A percentile compares a stretch with the other conserved stretches of the same genome.
phyloP scores from a whole-genome alignment of 2,329 filamentous ascomycete species.

The Amauroascus niger region DNA sequence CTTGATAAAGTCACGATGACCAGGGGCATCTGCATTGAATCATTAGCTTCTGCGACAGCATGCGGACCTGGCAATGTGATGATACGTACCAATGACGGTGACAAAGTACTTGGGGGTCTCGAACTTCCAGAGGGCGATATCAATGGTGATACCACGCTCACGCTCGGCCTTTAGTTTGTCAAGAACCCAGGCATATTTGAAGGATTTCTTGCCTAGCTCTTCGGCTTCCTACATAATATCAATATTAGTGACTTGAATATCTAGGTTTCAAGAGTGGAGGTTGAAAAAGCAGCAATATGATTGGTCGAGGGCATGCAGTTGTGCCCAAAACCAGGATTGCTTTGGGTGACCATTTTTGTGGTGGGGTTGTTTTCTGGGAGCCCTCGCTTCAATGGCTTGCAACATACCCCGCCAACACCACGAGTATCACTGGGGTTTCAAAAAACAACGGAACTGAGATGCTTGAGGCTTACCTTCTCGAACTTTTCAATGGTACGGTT shows the following conservation, averaged over 20 bases:
- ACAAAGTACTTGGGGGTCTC: constrained; percentile 97
- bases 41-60: neutral
- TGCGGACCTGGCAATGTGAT: neutral
- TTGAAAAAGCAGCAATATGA: neutral
- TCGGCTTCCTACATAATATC: constrained; percentile 67
- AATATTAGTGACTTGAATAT: neutral
- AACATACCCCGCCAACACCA: constrained; percentile 9
- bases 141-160: constrained; percentile 99
- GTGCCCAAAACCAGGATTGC: neutral
- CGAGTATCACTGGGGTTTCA: too few species aligned
- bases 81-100: constrained; percentile 77
- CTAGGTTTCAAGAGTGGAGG: neutral
- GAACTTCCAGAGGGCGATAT: constrained; percentile 99
- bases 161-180: constrained; percentile 99
- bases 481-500: constrained; percentile 99
- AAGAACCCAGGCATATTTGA: constrained; percentile 99
- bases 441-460: too few species aligned
- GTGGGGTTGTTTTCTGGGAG: constrained; percentile 8
- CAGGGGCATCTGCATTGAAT: constrained; percentile 64
- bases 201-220: constrained; percentile 99
- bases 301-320: neutral
- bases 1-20: constrained; percentile 99
- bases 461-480: constrained; percentile 83
- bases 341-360: constrained; percentile 6
- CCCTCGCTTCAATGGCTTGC: constrained; percentile 7